Evolutionary conservation across 1,284 basidiomycete genomes (phyloP).

Genomic region (Naganishia sp.): DNA sequence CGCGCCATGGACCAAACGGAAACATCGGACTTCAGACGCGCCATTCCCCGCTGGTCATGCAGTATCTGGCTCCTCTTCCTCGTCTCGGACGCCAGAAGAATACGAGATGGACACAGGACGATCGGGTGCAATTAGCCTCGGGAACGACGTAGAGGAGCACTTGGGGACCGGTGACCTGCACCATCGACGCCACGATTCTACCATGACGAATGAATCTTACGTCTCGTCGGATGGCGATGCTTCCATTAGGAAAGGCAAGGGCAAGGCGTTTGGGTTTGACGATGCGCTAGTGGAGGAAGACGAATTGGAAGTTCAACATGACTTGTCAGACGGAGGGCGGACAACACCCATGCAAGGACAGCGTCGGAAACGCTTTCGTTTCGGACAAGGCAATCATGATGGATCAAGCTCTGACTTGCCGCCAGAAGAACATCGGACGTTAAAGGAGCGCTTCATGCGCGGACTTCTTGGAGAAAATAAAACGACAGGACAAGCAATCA

Average conservation of each 20-base stretch:
- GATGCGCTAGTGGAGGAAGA: conserved; percentile 11
- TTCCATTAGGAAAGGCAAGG: not conserved
- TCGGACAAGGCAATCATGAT: not conserved
- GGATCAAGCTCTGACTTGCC: not conserved
- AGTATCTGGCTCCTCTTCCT: not conserved
- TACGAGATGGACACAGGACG: conserved; percentile 7
- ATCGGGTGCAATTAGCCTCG: not conserved
- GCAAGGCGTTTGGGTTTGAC: not conserved
- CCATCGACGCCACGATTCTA: conserved; percentile 9
- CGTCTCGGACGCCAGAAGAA: not conserved
- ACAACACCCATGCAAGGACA: too few relatives aligned
- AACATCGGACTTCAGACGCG: conserved; percentile 14
- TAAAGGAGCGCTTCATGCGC: conserved; percentile 2
- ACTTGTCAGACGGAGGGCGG: not conserved
- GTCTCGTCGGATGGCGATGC: not conserved
- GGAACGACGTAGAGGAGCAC: not conserved
- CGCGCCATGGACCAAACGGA: conserved; percentile 2
- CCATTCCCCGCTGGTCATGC: conserved; percentile 7
- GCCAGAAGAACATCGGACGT: not conserved
- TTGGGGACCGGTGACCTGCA: not conserved
- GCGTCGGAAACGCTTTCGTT: not conserved
- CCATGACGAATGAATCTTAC: conserved; percentile 9
- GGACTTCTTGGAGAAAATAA: conserved; percentile 13
- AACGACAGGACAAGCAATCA: conserved; percentile 2
- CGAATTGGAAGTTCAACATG: not conserved